Evolutionary conservation across 2,329 filamentous ascomycete genomes (phyloP).

Genomic region (Plectosphaerella plurivora): DNA sequence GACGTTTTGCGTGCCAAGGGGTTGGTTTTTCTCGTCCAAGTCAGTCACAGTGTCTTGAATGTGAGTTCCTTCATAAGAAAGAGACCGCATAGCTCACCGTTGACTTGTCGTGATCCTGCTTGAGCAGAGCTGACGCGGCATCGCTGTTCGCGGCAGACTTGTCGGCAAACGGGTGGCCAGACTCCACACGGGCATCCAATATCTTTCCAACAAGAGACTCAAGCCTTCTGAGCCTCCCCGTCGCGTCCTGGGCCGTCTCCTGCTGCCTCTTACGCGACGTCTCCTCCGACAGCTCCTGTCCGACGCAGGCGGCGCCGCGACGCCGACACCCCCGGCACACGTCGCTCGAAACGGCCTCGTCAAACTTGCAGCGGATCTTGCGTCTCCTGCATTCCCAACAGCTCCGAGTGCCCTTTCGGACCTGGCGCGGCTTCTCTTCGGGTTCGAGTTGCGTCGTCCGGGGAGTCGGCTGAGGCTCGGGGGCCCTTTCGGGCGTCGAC

Average conservation of each 20-base stretch:
- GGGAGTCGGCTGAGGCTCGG: neutral
- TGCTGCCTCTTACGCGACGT: neutral
- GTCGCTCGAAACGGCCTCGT: slow-evolving; percentile 6
- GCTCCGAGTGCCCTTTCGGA: slow-evolving; percentile 50
- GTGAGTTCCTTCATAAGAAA: too few species aligned
- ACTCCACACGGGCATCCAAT: too few species aligned
- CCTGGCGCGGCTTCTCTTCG: slow-evolving; percentile 27
- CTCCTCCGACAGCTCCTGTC: neutral
- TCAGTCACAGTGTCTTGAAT: too few species aligned
- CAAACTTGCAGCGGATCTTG: slow-evolving; percentile 46
- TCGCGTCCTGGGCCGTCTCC: neutral
- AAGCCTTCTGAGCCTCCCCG: slow-evolving; percentile 19
- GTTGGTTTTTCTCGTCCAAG: too few species aligned
- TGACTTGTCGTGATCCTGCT: slow-evolving; percentile 7
- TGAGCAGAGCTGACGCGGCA: slow-evolving; percentile 7
- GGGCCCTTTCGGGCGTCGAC: neutral
- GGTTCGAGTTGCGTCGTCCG: neutral
- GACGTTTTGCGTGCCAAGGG: too few species aligned
- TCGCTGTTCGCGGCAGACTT: slow-evolving; percentile 15
- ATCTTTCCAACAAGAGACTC: too few species aligned
- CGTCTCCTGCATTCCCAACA: slow-evolving; percentile 56
- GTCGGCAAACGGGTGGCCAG: neutral
- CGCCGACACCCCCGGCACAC: neutral
- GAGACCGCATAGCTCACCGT: too few species aligned
- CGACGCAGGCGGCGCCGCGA: neutral